phyloP scores from a whole-genome alignment of 2,329 filamentous ascomycete species.

The Stachybotrys elegans region DNA sequence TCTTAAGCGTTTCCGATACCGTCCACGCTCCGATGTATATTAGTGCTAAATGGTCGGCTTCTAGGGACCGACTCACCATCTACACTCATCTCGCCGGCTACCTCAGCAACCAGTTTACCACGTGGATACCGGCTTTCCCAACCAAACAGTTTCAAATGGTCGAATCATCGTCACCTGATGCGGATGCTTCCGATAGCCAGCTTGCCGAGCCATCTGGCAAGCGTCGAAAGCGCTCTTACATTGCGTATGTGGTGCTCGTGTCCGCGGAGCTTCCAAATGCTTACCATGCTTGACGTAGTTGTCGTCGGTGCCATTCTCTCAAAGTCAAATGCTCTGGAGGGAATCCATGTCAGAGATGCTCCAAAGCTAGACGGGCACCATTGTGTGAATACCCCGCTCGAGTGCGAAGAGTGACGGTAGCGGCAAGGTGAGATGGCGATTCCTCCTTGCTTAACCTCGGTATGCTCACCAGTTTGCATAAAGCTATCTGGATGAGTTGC shows the following conservation, averaged over 20 bases:
- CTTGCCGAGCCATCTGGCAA: slow-evolving; percentile 1
- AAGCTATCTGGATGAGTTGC: slow-evolving; percentile 7
- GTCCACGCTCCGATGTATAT: too few relatives aligned
- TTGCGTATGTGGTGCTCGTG: slow-evolving; percentile 2
- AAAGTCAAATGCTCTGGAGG: slow-evolving; percentile 12
- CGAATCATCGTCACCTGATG: background rate
- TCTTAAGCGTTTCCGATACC: too few relatives aligned
- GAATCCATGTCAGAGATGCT: slow-evolving; percentile 8
- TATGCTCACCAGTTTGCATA: too few relatives aligned
- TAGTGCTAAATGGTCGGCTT: too few relatives aligned
- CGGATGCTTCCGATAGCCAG: background rate
- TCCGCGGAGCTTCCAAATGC: background rate
- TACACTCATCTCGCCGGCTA: too few relatives aligned
- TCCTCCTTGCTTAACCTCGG: background rate
- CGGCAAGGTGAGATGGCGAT: slow-evolving; percentile 6
- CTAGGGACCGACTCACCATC: too few relatives aligned
- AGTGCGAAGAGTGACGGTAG: slow-evolving; percentile 7
- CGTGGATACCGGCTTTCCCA: too few relatives aligned
- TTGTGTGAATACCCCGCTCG: slow-evolving; percentile 7
- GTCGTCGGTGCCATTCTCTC: slow-evolving; percentile 10
- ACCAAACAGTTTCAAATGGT: too few relatives aligned
- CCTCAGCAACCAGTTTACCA: too few relatives aligned
- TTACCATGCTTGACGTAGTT: slow-evolving; percentile 4
- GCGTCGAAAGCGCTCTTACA: slow-evolving; percentile 5
- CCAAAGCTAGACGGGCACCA: slow-evolving; percentile 6